These are phyloP conservation scores for Crithidia sp. DNA, from an alignment of 208 protist genomes.

Conservation along the genomic window DNA sequence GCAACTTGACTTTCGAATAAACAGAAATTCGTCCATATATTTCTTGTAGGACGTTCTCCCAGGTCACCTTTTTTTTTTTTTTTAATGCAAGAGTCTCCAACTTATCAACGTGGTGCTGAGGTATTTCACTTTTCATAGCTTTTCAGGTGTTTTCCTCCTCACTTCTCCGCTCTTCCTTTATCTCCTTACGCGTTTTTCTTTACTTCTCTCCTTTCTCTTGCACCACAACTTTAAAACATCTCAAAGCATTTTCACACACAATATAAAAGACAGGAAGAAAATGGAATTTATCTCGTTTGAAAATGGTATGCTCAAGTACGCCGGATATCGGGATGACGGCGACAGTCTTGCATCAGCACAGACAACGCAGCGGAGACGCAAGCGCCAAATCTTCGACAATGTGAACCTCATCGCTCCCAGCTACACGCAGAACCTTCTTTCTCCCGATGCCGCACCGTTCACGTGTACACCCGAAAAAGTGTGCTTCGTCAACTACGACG, in stretches of 20 bases:
- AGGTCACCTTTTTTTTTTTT: neutral
- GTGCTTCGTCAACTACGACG: conserved; percentile 82
- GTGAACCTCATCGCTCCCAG: neutral
- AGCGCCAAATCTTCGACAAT: conserved; percentile 21
- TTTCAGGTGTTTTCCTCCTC: too few species aligned
- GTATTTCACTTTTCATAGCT: conserved; percentile 13
- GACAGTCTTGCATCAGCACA: neutral
- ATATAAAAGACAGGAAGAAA: neutral
- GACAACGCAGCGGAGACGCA: conserved; percentile 9
- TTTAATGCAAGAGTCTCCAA: neutral
- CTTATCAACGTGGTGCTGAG: neutral
- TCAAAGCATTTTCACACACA: too few species aligned
- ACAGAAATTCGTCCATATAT: neutral
- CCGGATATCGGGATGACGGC: conserved; percentile 50
- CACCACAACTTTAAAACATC: too few species aligned
- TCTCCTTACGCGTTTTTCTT: too few species aligned
- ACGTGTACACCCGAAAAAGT: conserved; percentile 51
- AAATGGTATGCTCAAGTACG: conserved; percentile 64
- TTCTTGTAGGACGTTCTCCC: neutral
- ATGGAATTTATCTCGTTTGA: conserved; percentile 73
- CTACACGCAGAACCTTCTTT: conserved; percentile 27
- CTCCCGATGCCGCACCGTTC: conserved; percentile 32
- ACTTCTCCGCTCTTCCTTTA: too few species aligned
- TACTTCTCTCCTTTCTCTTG: neutral
- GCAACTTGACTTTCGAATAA: neutral